These are phyloP conservation scores for Didymella pomorum DNA, from an alignment of 2,329 filamentous ascomycete species.

Conservation along the genomic window DNA sequence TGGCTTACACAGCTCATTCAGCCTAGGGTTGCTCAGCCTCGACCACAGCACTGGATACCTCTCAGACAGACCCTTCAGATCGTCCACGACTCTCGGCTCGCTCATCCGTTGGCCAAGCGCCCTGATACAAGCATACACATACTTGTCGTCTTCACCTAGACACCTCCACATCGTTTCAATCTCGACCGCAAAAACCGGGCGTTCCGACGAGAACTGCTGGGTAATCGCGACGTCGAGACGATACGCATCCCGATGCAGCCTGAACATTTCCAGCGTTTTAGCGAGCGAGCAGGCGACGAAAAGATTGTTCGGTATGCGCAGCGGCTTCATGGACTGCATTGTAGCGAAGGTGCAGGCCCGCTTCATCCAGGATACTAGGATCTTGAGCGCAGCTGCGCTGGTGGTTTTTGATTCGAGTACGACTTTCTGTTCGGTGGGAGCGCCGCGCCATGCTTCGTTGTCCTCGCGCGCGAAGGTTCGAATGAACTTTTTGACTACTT, in stretches of 20 bases:
- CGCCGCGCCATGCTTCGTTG: conserved; percentile 15
- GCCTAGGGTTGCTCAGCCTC: conserved; percentile 7
- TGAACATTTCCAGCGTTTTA: conserved; percentile 28
- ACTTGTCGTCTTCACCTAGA: conserved; percentile 28
- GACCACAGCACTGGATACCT: not conserved
- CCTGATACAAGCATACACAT: conserved; percentile 31
- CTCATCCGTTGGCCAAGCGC: conserved; percentile 12
- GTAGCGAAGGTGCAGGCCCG: conserved; percentile 27
- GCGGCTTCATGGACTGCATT: conserved; percentile 22
- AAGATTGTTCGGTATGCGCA: conserved; percentile 26
- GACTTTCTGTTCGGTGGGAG: conserved; percentile 20
- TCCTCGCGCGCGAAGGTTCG: conserved; percentile 25
- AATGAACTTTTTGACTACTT: conserved; percentile 25
- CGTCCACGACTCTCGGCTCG: not conserved
- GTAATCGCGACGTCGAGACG: conserved; percentile 30
- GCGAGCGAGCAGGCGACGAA: conserved; percentile 36
- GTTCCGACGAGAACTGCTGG: conserved; percentile 17
- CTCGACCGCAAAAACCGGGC: conserved; percentile 28
- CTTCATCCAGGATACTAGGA: conserved; percentile 36
- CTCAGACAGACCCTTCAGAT: not conserved
- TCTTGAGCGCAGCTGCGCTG: conserved; percentile 25
- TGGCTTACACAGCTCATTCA: conserved; percentile 21
- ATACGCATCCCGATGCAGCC: conserved; percentile 30
- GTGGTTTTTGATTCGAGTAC: conserved; percentile 19
- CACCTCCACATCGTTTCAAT: conserved; percentile 33